These are phyloP conservation scores for Sapria himalayana DNA, from an alignment of 345 rosid species.

Conservation along the genomic window DNA sequence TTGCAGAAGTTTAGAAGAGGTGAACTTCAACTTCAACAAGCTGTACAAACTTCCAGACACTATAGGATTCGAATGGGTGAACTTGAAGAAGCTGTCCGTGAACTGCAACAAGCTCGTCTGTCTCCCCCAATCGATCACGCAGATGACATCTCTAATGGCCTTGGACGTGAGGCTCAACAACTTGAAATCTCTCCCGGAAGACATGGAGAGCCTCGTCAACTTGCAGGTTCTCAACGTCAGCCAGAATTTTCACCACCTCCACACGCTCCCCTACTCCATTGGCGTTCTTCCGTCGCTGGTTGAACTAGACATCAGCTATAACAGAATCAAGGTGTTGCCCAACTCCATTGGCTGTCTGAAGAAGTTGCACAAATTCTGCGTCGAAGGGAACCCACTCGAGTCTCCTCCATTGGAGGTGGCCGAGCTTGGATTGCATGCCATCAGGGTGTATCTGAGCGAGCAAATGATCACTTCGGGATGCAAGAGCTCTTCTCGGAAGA, in stretches of 20 bases:
- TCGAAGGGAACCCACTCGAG: slow-evolving; percentile 67
- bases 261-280: slow-evolving; percentile 31
- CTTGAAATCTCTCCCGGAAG: slow-evolving; percentile 50
- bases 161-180: slow-evolving; percentile 68
- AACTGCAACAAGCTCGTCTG: slow-evolving; percentile 53
- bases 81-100: slow-evolving; percentile 45
- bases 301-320: slow-evolving; percentile 67
- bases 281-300: slow-evolving; percentile 56
- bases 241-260: slow-evolving; percentile 64
- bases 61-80: slow-evolving; percentile 45
- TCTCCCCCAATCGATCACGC: slow-evolving; percentile 51
- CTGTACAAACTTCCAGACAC: slow-evolving; percentile 43
- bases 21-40: slow-evolving; percentile 83
- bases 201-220: slow-evolving; percentile 52
- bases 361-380: slow-evolving; percentile 37
- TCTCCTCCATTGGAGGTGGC: slow-evolving; percentile 56
- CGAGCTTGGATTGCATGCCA: slow-evolving; percentile 33
- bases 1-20: slow-evolving; percentile 64
- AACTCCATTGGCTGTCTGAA: slow-evolving; percentile 62
- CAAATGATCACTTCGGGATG: slow-evolving; percentile 32
- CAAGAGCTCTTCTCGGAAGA: slow-evolving; percentile 24
- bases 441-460: slow-evolving; percentile 45
- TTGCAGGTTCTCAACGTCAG: slow-evolving; percentile 56
- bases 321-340: slow-evolving; percentile 39
- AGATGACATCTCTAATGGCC: slow-evolving; percentile 32